Percentiles rank a stretch among this genome's conserved stretches.
Evolutionary conservation across 352 stramenopile species (phyloP).

Genomic region (Phytophthora niederhauseri): DNA sequence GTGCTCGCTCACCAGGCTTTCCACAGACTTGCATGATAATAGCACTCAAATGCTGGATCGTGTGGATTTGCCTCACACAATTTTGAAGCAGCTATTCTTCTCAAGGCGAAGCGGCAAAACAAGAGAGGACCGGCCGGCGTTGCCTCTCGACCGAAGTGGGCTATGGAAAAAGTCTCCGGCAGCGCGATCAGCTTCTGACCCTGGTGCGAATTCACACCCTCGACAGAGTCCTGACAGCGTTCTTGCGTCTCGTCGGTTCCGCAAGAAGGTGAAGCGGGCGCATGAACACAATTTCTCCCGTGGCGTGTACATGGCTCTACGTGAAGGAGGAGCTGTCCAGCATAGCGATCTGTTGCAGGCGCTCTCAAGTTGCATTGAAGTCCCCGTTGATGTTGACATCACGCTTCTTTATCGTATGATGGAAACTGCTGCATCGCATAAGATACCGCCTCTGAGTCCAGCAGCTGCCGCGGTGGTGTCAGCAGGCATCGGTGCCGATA

Average conservation of each 20-base stretch:
- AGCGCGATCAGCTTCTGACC: conserved; percentile 24
- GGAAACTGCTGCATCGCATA: conserved; percentile 45
- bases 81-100: conserved; percentile 66
- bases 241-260: conserved; percentile 59
- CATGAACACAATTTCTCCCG: conserved; percentile 91
- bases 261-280: conserved; percentile 83
- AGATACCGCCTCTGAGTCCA: conserved; percentile 33
- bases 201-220: conserved; percentile 5
- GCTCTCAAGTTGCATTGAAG: conserved; percentile 84
- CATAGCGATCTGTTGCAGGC: conserved; percentile 89
- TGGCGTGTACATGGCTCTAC: conserved; percentile 83
- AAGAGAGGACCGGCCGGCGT: conserved; percentile 28
- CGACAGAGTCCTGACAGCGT: conserved; percentile 32
- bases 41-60: conserved; percentile 30
- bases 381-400: conserved; percentile 88
- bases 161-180: conserved; percentile 27
- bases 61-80: conserved; percentile 48
- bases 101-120: conserved; percentile 26
- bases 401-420: conserved; percentile 89
- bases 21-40: conserved; percentile 44
- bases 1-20: conserved; percentile 72
- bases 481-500: conserved; percentile 50
- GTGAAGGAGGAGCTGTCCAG: conserved; percentile 74
- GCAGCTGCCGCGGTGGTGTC: conserved; percentile 43
- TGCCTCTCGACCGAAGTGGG: conserved; percentile 32